Percentiles rank a stretch among this genome's conserved stretches.
These are phyloP conservation scores for Lichtheimia ramosa DNA, from an alignment of 371 early-diverging fungal genomes.

Conservation along the genomic window DNA sequence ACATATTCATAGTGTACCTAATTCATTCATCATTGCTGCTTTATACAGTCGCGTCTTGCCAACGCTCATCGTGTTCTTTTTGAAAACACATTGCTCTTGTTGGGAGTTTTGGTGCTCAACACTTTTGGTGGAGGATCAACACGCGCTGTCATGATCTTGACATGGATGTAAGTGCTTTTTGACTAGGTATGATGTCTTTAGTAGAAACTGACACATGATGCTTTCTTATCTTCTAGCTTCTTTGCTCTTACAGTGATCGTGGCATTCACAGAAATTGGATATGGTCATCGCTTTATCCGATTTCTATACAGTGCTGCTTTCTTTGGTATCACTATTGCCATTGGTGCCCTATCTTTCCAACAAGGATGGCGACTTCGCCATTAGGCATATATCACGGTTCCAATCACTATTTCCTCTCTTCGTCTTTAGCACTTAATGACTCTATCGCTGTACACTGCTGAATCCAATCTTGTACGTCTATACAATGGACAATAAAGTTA, in stretches of 20 bases:
- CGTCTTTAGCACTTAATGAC: too few species aligned
- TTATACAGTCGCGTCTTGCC: constrained; percentile 12
- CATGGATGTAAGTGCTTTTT: constrained; percentile 32
- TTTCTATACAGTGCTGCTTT: constrained; percentile 34
- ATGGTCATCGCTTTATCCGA: constrained; percentile 41
- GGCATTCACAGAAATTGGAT: constrained; percentile 34
- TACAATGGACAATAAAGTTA: too few species aligned
- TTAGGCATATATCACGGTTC: too few species aligned
- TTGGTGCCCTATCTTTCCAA: constrained; percentile 37
- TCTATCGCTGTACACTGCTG: too few species aligned
- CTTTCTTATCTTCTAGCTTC: constrained; percentile 14
- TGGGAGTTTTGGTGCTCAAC: constrained; percentile 40
- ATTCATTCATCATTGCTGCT: neutral
- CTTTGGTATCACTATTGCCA: constrained; percentile 39
- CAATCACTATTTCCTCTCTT: too few species aligned
- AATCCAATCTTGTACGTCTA: too few species aligned
- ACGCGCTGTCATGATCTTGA: constrained; percentile 45
- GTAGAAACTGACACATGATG: neutral
- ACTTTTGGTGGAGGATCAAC: constrained; percentile 46
- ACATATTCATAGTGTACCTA: neutral
- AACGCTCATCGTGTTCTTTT: constrained; percentile 33
- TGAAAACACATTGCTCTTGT: constrained; percentile 38
- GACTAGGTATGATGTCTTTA: neutral
- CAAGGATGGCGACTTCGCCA: constrained; percentile 25
- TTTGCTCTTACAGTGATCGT: constrained; percentile 42